Base-by-base conservation (phyloP, 805 yeast genomes). In the Debaryomyces tyrocola region DNA sequence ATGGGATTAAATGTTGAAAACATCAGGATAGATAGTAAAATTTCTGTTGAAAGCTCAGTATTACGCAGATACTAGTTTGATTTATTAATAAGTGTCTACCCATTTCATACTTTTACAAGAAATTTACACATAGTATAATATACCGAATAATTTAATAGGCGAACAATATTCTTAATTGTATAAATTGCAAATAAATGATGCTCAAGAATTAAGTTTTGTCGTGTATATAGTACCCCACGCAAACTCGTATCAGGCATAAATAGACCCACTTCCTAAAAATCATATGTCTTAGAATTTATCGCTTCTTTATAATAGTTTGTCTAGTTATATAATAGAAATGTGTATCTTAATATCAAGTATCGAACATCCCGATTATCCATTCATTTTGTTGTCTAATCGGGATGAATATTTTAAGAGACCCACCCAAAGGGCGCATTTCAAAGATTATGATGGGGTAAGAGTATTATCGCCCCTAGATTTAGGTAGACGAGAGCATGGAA, bases 321-420 rank as follows among this genome's bases (percentile, higher is more conserved):
- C 27, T 24, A 24, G 27, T 24, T 24, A 24, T 24, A 24, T 24
- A 24, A 24, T 9, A 14, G 11, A 7, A 12, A 90, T 91, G 98
- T 91, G 98, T 67, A 87, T 90, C 28, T 62, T 89, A 15, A 57
- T 90, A 31, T 78, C 87, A 1, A 77, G 95, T 2, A 78, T 81
- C 11, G 75, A 70, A 1, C 91, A 87, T 59, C 85, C 87, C 0
- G 80, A 85, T 17, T 92, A 82, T 43, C 87, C 95, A 0, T 71
- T 92, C 34, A 78, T 92, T 2, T 60, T 90, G 4, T 67, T 89
- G 3, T 88, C 96, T 3, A 92, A 92, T 60, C 66, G 99, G 39
- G 99, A 94, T 60, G 99, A 94, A 63, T 87, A 70, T 56, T 83
- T 87, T 59, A 77, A 73, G 37, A 68, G 99, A 41, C 83, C 84